Base-by-base conservation (phyloP, 441 rosid species). In the Populus hybrid region DNA sequence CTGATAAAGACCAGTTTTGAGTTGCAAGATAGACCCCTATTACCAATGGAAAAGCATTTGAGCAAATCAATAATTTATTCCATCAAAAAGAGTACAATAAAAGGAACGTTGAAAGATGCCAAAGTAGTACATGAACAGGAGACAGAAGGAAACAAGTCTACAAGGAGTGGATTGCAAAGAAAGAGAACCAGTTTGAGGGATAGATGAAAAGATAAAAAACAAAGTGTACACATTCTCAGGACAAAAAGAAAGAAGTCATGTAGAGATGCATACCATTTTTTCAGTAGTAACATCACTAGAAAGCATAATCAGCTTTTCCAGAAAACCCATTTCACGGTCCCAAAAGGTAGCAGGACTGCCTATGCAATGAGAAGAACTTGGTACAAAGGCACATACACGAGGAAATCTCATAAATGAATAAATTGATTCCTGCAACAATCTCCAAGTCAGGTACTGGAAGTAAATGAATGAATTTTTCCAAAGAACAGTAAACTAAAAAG, bases 381-480 rank as follows among this genome's bases (percentile, higher is more conserved):
- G 82, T 59, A 83, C 78, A 57, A 73, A 67, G 7, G 74, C 76
- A 76, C 80, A 76, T 34, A 85, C 83, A 82, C 97, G 84, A 64
- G 99, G 99, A 83, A 91, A 92, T 78, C 90, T 90, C 97, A 94
- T 89, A 76, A 96, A 91, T 57, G 90, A 84, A 82, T 87, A 84
- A 76, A 94, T 80, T 19, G 92, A 84, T 65, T 87, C 98, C 99
- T 95, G 94, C 81, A 79, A 87, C 63, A 67, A 67, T 74, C 67
- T 76, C 71, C 42, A 69, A 65, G 78, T 86, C 79, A 85, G 82
- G 32, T 76, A 72, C 35, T 72, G 21, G 32, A 24, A 78, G 63
- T 42, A 16, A 65, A 50, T 21, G 74, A 19, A 34, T n/a, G 9
- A 24, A 74, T 72, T 76, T 68, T 19, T 75, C 38, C 7, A 57